These are phyloP conservation scores for Fusarium tricinctum DNA, from an alignment of 2,329 filamentous ascomycete genomes.

Conservation along the genomic window DNA sequence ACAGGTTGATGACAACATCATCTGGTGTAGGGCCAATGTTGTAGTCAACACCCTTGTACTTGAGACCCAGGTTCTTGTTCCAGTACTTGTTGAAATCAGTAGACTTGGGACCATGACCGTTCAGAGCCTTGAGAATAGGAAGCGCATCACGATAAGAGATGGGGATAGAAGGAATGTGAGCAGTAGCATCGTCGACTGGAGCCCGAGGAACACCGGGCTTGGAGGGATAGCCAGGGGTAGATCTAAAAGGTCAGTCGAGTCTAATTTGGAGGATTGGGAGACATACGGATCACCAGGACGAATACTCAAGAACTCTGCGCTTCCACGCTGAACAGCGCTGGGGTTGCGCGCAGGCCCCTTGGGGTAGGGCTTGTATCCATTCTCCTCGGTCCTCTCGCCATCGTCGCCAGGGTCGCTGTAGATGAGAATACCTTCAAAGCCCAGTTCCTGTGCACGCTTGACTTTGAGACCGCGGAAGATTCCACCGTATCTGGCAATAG, in stretches of 20 bases:
- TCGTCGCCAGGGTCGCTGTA: conserved; percentile 94
- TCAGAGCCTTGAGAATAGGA: conserved; percentile 89
- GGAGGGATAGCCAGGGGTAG: conserved; percentile 93
- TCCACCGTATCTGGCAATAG: conserved; percentile 85
- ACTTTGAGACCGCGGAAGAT: conserved; percentile 93
- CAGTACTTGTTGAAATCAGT: conserved; percentile 80
- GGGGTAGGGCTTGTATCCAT: conserved; percentile 85
- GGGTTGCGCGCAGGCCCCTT: conserved; percentile 89
- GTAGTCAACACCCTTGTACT: conserved; percentile 86
- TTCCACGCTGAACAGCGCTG: conserved; percentile 90
- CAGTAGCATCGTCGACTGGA: conserved; percentile 77
- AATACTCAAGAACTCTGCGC: conserved; percentile 82
- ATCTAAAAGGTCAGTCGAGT: conserved; percentile 58
- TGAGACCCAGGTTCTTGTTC: conserved; percentile 77
- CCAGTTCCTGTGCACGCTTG: conserved; percentile 90
- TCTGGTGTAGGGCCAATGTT: conserved; percentile 87
- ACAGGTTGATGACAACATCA: conserved; percentile 76
- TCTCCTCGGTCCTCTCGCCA: conserved; percentile 82
- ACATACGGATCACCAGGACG: conserved; percentile 76
- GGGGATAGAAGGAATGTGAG: conserved; percentile 90
- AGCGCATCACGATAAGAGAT: conserved; percentile 90
- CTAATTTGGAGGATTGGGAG: conserved; percentile 14
- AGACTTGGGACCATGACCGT: conserved; percentile 86
- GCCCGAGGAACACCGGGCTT: conserved; percentile 87
- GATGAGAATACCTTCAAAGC: conserved; percentile 86